These are phyloP conservation scores for Phyllosticta ampelicida DNA, from an alignment of 2,329 filamentous ascomycete species.

Conservation along the genomic window DNA sequence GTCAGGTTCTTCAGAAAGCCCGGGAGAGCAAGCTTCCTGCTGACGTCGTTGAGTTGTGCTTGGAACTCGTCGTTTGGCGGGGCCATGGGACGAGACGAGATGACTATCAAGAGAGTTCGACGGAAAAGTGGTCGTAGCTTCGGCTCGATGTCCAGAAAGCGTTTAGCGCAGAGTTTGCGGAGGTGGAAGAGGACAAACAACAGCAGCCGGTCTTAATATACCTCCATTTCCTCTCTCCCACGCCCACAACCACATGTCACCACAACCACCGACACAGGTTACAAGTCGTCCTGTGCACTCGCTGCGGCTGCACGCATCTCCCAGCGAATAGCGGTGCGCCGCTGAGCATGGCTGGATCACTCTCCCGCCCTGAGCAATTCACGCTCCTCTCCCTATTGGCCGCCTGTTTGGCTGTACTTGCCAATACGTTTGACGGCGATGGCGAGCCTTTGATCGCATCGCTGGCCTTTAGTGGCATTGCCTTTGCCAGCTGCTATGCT, in stretches of 20 bases:
- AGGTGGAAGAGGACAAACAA: background rate
- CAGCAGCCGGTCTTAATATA: background rate
- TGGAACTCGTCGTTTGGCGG: conserved; percentile 8
- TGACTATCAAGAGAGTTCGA: background rate
- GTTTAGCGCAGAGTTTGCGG: background rate
- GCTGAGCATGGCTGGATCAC: conserved; percentile 21
- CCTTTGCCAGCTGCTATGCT: conserved; percentile 70
- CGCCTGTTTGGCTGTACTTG: conserved; percentile 61
- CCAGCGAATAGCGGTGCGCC: background rate
- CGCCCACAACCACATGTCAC: no score
- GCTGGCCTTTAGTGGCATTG: conserved; percentile 72
- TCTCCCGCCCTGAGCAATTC: conserved; percentile 45
- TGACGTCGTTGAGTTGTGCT: conserved; percentile 9
- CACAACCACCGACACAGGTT: background rate
- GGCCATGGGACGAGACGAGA: background rate
- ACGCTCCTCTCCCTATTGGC: conserved; percentile 53
- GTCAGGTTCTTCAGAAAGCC: conserved; percentile 25
- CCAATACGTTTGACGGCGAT: conserved; percentile 72
- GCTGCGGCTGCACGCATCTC: background rate
- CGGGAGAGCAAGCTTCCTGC: conserved; percentile 19
- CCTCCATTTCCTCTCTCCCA: background rate
- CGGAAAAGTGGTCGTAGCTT: background rate
- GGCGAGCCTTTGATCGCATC: conserved; percentile 85
- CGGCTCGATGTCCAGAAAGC: background rate
- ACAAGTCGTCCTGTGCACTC: background rate